Conservation (phyloP, 495 filamentous ascomycete genomes). For the Rusavskia elegans region DNA sequence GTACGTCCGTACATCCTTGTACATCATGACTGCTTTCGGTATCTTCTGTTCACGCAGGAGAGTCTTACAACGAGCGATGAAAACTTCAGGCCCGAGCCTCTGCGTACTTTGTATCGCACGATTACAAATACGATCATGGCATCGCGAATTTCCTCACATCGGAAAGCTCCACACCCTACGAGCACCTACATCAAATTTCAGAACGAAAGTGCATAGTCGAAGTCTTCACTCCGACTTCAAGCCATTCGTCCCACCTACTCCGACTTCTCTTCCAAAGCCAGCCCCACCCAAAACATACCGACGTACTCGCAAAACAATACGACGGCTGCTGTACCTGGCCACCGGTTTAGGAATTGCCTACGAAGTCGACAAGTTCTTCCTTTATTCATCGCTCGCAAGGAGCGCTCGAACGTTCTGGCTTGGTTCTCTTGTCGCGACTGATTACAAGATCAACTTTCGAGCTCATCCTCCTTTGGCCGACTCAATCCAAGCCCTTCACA, state of each 20-base stretch:
- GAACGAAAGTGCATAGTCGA: not conserved
- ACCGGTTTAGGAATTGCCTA: constrained; percentile 42
- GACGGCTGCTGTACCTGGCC: constrained; percentile 51
- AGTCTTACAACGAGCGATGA: no score
- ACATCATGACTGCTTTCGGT: no score
- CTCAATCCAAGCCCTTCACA: constrained; percentile 57
- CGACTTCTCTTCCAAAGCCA: constrained; percentile 61
- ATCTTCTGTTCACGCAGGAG: no score
- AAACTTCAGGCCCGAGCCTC: no score
- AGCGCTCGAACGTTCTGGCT: constrained; percentile 67
- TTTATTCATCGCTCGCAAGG: constrained; percentile 62
- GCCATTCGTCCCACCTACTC: constrained; percentile 67
- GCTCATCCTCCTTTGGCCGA: constrained; percentile 51
- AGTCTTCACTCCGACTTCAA: constrained; percentile 30
- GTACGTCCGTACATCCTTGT: no score
- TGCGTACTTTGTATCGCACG: no score
- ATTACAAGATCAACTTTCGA: constrained; percentile 96
- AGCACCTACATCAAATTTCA: not conserved
- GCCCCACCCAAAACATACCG: constrained; percentile 44
- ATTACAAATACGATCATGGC: no score
- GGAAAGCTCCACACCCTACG: not conserved
- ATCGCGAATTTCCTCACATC: no score
- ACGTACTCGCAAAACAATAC: constrained; percentile 56
- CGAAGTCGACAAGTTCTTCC: constrained; percentile 51
- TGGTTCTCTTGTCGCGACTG: constrained; percentile 66